These are phyloP conservation scores for Naganishia sp. DNA, from an alignment of 1,284 basidiomycete genomes.

Conservation along the genomic window DNA sequence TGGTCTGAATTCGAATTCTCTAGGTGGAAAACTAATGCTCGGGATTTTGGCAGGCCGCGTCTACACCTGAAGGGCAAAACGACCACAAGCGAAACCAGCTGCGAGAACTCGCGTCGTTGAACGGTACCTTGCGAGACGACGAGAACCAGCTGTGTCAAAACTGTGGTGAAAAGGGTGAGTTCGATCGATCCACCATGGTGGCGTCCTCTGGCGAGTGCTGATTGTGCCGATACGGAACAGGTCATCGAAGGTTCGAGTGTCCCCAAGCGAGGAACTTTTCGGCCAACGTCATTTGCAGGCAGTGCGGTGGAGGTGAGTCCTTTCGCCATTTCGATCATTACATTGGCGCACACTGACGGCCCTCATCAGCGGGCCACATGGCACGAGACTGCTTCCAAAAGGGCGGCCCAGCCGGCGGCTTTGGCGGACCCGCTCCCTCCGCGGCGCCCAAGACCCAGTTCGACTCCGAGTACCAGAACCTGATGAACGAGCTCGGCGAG, in stretches of 20 bases:
- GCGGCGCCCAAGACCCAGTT: constrained; percentile 59
- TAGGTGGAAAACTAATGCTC: neutral
- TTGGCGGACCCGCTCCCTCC: constrained; percentile 52
- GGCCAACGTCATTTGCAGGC: constrained; percentile 95
- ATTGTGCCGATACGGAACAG: constrained; percentile 31
- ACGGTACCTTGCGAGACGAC: constrained; percentile 98
- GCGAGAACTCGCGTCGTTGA: constrained; percentile 93
- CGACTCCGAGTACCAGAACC: constrained; percentile 93
- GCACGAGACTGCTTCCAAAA: constrained; percentile 85
- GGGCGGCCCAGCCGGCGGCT: constrained; percentile 47
- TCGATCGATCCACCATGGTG: neutral
- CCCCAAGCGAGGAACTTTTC: constrained; percentile 94
- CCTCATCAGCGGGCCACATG: constrained; percentile 73
- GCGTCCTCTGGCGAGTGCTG: constrained; percentile 26
- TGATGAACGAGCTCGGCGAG: constrained; percentile 99
- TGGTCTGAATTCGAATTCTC: neutral
- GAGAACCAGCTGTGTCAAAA: constrained; percentile 99
- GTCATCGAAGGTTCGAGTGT: constrained; percentile 93
- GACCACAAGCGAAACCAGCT: constrained; percentile 99
- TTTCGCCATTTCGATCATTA: neutral
- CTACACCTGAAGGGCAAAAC: constrained; percentile 98
- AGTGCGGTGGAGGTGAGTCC: constrained; percentile 74
- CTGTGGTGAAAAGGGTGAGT: constrained; percentile 69
- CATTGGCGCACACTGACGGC: neutral
- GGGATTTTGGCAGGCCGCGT: constrained; percentile 71